Base-by-base conservation (phyloP, 2,329 filamentous ascomycete species). In the Achaetomium macrosporum region DNA sequence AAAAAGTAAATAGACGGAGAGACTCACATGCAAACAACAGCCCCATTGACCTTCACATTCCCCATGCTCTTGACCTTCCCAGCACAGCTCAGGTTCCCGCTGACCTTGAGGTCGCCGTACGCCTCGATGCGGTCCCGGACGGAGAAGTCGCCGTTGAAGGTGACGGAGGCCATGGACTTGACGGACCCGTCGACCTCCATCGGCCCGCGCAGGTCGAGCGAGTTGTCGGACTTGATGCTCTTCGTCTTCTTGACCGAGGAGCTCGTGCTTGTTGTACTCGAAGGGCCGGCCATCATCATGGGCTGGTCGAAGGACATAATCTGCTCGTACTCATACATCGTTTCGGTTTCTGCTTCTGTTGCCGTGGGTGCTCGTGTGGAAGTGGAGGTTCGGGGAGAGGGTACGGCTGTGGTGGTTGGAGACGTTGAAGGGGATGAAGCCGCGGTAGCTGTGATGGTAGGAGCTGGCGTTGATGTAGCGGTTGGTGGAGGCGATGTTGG, bases 121-220 rank as follows among this genome's bases (percentile, higher is more conserved):
- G 73, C 74, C 55, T 77, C 73, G 30, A 77, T 66, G 48, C 68
- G 69, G 30, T 74, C 73, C 5, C 64, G 64, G n/a, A 77, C 66
- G 16, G 66, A 63, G 41, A 77, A 69, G 49, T 76, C 71, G 3
- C 73, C 75, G 4, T 68, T 62, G 25, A 79, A 68, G 13, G 63
- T 68, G 47, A 78, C 69, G 29, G 69, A 70, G 7, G 73, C 70
- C 47, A 71, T 73, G 6, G 71, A 73, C 56, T 71, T 70, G 60
- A 79, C 71, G 3, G 72, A 75, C 11, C 73, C 73, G 20, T 68
- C 66, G 17, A 79, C 69, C 53, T 78, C 73, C 56, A 77, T 64
- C 9, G 75, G 75, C 1, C 75, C 75, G 3, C 64, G 59, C 6
- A 77, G 65, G 20, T 66, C 60, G 50, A 76, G 58, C 35, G 70